Base-by-base conservation (phyloP, 345 rosid genomes). In the Citrus unshiu region DNA sequence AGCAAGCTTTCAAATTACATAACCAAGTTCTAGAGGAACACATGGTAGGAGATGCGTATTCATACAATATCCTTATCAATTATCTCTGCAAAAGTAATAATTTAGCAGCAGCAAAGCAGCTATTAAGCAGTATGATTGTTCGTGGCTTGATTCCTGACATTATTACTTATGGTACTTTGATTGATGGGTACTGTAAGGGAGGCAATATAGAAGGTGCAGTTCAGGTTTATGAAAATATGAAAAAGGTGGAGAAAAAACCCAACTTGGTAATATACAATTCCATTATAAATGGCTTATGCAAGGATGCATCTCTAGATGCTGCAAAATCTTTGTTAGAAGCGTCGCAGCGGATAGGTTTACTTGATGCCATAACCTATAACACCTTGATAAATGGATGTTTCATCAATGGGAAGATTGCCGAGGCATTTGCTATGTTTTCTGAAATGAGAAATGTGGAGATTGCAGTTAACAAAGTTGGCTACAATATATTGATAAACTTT, bases 81-180 rank as follows among this genome's bases (percentile, higher is more conserved):
- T 85, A 86, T 57, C 76, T 91, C 16, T 86, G 86, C 74, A 87
- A 51, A 46, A 83, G 74, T 37, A 87, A 75, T 12, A 82, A 87
- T 84, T 25, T 85, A 57, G 79, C 75, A 6, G 89, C 87, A 75
- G 86, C 83, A 68, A 88, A 85, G 73, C 87, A 85, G 82, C 81
- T 89, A 37, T 56, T 92, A 4, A 83, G 87, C 80, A 83, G 83
- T 73, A 90, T 93, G 90, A n/a, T 87, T 67, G 87, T 86, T 80
- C 85, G 29, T 22, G 93, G 95, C 64, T 77, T 91, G 76, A 77
- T 64, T 80, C 93, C 93, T 27, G 89, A 81, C 61, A 72, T 74
- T 22, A 69, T 88, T 75, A 89, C 95, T 4, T 93, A 91, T 56
- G 91, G 90, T 77, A 86, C 89, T 63, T 80, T 93, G 83, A 90